Conservation (phyloP, 148 eudicot species). For the Camellia granthamiana region DNA sequence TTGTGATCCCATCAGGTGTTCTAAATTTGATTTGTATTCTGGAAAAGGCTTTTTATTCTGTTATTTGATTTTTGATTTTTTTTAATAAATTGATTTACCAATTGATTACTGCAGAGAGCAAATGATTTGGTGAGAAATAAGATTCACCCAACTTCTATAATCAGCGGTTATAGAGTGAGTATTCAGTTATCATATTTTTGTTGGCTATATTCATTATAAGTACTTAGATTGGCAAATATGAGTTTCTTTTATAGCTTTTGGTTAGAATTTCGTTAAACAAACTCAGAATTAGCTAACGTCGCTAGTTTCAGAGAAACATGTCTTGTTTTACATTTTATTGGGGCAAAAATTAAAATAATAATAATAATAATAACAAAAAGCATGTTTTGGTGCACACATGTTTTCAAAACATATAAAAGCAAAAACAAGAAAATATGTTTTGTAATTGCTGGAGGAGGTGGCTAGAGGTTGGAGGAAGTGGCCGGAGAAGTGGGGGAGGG, state of each 20-base stretch:
- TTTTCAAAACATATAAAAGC: no score
- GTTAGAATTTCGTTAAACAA: not conserved
- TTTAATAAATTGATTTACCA: no score
- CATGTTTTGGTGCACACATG: no score
- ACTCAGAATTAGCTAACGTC: not conserved
- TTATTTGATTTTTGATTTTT: conserved; percentile 2
- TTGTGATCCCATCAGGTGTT: not conserved
- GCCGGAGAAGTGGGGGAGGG: no score
- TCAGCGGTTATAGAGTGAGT: conserved; percentile 88
- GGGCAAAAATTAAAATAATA: no score
- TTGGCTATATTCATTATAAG: not conserved
- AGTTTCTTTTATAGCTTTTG: not conserved
- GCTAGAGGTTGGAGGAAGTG: no score
- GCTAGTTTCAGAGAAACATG: no score
- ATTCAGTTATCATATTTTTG: not conserved
- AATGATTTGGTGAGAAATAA: conserved; percentile 92
- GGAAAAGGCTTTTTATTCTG: not conserved
- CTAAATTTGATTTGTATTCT: not conserved
- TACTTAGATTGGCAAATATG: not conserved
- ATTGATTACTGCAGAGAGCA: conserved; percentile 59
- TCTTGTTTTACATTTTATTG: no score
- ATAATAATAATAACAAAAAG: no score
- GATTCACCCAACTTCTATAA: conserved; percentile 92
- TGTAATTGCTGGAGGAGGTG: no score
- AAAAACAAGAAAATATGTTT: no score